These are phyloP conservation scores for Cercospora sojina DNA, from an alignment of 2,329 filamentous ascomycete genomes.

Conservation along the genomic window DNA sequence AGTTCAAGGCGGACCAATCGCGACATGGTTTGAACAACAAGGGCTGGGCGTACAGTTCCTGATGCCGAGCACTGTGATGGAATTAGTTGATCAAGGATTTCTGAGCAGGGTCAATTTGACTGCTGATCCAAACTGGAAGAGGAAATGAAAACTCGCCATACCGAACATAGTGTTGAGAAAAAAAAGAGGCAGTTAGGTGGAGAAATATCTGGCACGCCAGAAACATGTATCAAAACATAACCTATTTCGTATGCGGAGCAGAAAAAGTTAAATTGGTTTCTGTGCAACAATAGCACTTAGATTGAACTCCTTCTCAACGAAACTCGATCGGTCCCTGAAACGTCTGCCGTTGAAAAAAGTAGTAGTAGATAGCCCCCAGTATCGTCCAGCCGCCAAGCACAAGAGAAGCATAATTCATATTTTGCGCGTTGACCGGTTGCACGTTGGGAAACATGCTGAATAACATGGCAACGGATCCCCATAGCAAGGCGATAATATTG, in stretches of 20 bases:
- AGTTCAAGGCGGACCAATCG: slow-evolving; percentile 11
- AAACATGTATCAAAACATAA: not conserved
- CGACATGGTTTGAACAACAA: slow-evolving; percentile 14
- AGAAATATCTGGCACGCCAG: not conserved
- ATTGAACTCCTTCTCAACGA: not conserved
- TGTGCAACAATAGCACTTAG: not conserved
- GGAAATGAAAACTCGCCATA: not conserved
- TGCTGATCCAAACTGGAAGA: slow-evolving; percentile 12
- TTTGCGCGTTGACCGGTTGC: slow-evolving; percentile 42
- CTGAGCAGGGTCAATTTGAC: slow-evolving; percentile 15
- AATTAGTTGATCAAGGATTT: slow-evolving; percentile 11
- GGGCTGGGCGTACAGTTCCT: slow-evolving; percentile 14
- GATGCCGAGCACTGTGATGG: slow-evolving; percentile 6
- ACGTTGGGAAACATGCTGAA: slow-evolving; percentile 50
- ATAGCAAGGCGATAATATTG: slow-evolving; percentile 47
- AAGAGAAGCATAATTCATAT: slow-evolving; percentile 48
- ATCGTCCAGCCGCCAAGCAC: slow-evolving; percentile 42
- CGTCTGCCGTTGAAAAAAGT: slow-evolving; percentile 39
- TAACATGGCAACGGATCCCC: slow-evolving; percentile 47
- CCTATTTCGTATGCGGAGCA: not conserved
- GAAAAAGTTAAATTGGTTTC: not conserved
- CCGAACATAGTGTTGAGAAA: not conserved
- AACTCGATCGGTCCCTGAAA: slow-evolving; percentile 29
- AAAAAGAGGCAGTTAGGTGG: not conserved
- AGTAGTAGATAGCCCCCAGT: slow-evolving; percentile 45